These are phyloP conservation scores for Calonectria henricotiae DNA, from an alignment of 2,329 filamentous ascomycete genomes.

Conservation along the genomic window DNA sequence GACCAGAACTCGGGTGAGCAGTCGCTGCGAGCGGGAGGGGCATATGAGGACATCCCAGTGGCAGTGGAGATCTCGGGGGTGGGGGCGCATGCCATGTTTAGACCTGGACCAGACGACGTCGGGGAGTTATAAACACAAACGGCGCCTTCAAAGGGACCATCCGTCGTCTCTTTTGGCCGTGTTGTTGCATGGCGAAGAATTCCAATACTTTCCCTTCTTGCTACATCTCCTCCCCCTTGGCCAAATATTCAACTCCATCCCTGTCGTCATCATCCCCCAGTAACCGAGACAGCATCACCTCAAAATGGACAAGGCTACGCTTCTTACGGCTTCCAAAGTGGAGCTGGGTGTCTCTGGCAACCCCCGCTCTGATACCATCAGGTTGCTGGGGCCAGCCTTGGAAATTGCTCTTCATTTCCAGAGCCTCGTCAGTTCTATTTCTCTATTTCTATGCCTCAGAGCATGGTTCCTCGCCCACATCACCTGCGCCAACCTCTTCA, in stretches of 20 bases:
- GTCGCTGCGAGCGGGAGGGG: constrained; percentile 31
- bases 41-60: constrained; percentile 28
- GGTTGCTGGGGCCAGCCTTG: constrained; percentile 57
- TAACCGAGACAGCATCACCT: constrained; percentile 36
- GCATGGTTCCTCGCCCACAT: constrained; percentile 54
- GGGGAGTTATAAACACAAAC: constrained; percentile 36
- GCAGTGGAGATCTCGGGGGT: constrained; percentile 1
- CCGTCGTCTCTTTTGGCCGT: neutral
- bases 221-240: neutral
- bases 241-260: neutral
- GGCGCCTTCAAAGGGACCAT: constrained; percentile 5
- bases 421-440: constrained; percentile 54
- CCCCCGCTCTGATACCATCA: constrained; percentile 55
- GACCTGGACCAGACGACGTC: constrained; percentile 4
- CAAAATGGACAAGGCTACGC: constrained; percentile 58
- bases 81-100: constrained; percentile 13
- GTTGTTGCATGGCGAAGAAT: neutral
- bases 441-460: constrained; percentile 55
- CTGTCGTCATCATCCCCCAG: constrained; percentile 1
- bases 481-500: constrained; percentile 48
- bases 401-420: constrained; percentile 58
- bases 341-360: constrained; percentile 54
- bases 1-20: constrained; percentile 8
- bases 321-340: constrained; percentile 60
- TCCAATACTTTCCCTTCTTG: neutral